These are phyloP conservation scores for Aspergillus biplanus DNA, from an alignment of 495 filamentous ascomycete genomes.

Conservation along the genomic window DNA sequence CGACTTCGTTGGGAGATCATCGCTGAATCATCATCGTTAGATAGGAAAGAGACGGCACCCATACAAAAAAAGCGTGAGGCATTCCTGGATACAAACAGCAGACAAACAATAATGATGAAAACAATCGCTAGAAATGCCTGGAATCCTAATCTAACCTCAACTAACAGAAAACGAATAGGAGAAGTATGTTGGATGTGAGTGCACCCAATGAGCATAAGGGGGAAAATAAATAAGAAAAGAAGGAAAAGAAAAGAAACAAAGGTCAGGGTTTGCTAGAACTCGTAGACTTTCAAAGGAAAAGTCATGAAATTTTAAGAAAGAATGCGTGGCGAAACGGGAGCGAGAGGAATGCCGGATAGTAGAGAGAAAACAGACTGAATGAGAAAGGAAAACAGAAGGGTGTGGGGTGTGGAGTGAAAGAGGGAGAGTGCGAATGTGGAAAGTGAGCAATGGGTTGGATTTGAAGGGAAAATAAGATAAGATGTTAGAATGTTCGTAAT, in stretches of 20 bases:
- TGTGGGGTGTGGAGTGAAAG: conserved; percentile 14
- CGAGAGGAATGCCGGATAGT: conserved; percentile 11
- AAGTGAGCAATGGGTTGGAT: conserved; percentile 9
- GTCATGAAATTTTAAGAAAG: conserved; percentile 18
- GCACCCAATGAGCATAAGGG: conserved; percentile 13
- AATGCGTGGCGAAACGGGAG: conserved; percentile 20
- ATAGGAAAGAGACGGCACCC: conserved; percentile 19
- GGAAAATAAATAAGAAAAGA: conserved; percentile 18
- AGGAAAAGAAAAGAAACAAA: conserved; percentile 13
- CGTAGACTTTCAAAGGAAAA: conserved; percentile 12
- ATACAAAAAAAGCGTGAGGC: conserved; percentile 22
- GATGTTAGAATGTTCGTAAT: conserved; percentile 18
- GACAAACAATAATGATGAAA: conserved; percentile 27
- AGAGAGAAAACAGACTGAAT: conserved; percentile 2
- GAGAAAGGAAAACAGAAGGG: neutral
- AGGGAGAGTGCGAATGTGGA: conserved; percentile 16
- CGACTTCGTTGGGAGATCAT: neutral
- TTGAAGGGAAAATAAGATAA: conserved; percentile 10
- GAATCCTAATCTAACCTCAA: conserved; percentile 35
- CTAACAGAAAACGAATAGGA: conserved; percentile 20
- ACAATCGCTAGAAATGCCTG: conserved; percentile 46
- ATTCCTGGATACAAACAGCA: conserved; percentile 23
- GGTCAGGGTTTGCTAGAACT: conserved; percentile 9
- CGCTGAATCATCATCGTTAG: conserved; percentile 3
- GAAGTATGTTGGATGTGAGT: conserved; percentile 15